phyloP scores from a whole-genome alignment of 305 asterid genomes.

The Fraxinus nigra region DNA sequence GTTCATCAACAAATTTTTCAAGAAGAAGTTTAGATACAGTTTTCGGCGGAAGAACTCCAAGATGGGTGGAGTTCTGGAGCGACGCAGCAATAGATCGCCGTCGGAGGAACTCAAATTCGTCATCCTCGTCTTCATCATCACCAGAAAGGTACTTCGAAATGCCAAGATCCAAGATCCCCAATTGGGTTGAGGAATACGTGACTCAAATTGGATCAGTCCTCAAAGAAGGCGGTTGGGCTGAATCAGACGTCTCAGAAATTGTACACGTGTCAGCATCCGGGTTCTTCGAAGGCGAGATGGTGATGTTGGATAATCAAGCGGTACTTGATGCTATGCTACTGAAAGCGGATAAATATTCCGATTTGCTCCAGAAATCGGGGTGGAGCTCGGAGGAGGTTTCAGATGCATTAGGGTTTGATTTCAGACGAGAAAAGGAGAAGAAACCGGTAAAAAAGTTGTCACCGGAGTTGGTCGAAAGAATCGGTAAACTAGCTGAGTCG shows the following conservation, averaged over 20 bases:
- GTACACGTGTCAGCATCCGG: slow-evolving; percentile 77
- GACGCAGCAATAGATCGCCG: slow-evolving; percentile 18
- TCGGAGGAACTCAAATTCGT: slow-evolving; percentile 10
- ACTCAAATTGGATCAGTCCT: slow-evolving; percentile 71
- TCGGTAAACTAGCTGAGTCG: slow-evolving; percentile 78
- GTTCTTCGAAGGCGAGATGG: slow-evolving; percentile 79
- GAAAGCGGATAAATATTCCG: slow-evolving; percentile 90
- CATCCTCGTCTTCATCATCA: slow-evolving; percentile 60
- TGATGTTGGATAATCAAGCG: slow-evolving; percentile 75
- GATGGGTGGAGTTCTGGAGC: slow-evolving; percentile 27
- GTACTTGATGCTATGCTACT: slow-evolving; percentile 74
- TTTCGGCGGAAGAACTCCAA: background rate
- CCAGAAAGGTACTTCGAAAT: slow-evolving; percentile 67
- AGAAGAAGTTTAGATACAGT: slow-evolving; percentile 11
- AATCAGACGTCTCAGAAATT: slow-evolving; percentile 81
- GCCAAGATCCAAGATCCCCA: slow-evolving; percentile 63
- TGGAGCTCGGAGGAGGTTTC: slow-evolving; percentile 98
- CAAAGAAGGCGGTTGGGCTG: slow-evolving; percentile 82
- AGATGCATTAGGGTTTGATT: slow-evolving; percentile 78
- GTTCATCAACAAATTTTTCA: slow-evolving; percentile 5
- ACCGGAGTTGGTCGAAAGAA: slow-evolving; percentile 63
- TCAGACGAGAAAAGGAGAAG: slow-evolving; percentile 59
- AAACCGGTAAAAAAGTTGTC: slow-evolving; percentile 64
- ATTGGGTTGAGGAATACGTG: slow-evolving; percentile 83
- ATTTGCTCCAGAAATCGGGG: slow-evolving; percentile 71